Base-by-base conservation (phyloP, 805 yeast genomes). In the Myxozyma monticola region DNA sequence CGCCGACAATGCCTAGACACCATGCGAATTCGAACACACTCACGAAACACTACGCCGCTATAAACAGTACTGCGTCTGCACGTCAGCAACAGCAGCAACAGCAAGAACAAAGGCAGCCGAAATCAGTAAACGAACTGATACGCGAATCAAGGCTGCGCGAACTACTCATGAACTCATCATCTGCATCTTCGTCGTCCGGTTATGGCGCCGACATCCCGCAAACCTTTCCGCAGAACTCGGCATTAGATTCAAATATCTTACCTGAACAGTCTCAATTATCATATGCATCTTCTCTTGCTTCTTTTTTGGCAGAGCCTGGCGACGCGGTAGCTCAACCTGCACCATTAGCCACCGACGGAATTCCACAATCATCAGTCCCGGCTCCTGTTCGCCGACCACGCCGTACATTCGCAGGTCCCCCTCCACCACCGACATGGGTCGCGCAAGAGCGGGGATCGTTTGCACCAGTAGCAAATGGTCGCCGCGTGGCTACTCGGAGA, bases 371-470 rank as follows among this genome's bases (percentile, higher is more conserved):
- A 17, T 8, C 47, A 20, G 18, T 21, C 9, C 51, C 29, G 4
- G 25, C 25, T 29, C n/a, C n/a, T n/a, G n/a, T n/a, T n/a, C 47
- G 47, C 25, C 39, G 42, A 22, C 20, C 17, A 1, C 36, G 14
- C n/a, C 47, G 54, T 5, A 49, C 40, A 2, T 48, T 47, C 21
- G 59, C 56, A 1, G 59, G 59, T 1, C 59, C 59, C 25, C 59
- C 59, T 9, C 59, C 59, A 14, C 59, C 59, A 5, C 47, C 54
- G 25, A 46, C 59, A 8, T 54, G 59, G 59, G 18, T 54, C 8
- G 48, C 41, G 21, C 54, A 43, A 20, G 59, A 51, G 36, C 47
- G 28, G 15, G 37, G 29, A 14, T 20, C 34, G 14, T 45, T 45
- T 28, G 51, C 47, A 12, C 17, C 36, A 15, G 26, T 45, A 4